A percentile compares a stretch with the other conserved stretches of the same genome.
Evolutionary conservation across 2,329 filamentous ascomycete species (phyloP).

Genomic region (Aquanectria penicillioides): DNA sequence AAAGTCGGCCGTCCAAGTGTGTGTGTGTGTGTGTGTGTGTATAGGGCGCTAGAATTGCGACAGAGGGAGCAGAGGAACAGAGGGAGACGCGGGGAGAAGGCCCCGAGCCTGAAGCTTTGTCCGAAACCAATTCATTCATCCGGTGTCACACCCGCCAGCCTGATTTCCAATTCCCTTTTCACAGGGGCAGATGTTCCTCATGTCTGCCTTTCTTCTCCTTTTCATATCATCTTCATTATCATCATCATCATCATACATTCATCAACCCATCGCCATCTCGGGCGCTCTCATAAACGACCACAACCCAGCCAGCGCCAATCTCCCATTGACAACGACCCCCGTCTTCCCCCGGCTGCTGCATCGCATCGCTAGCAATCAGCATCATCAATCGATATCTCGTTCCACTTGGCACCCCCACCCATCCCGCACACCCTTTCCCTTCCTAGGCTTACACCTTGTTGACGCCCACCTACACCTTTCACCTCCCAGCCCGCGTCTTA

Average conservation of each 20-base stretch:
- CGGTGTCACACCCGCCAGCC: conserved; percentile 20
- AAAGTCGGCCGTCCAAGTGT: conserved; percentile 6
- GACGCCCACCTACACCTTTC: conserved; percentile 4
- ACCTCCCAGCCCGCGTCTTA: conserved; percentile 22
- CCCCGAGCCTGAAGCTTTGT: not conserved
- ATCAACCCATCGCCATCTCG: conserved; percentile 13
- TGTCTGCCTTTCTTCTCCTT: not conserved
- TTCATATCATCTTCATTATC: not conserved
- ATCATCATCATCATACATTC: not conserved
- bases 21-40: not conserved
- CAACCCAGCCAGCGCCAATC: conserved; percentile 7
- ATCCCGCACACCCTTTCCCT: conserved; percentile 21
- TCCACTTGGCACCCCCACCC: conserved; percentile 37
- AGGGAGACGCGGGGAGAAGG: not conserved
- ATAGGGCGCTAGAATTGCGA: not conserved
- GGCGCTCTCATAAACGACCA: conserved; percentile 4
- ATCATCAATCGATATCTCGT: conserved; percentile 43
- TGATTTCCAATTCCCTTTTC: not conserved
- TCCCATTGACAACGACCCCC: not conserved
- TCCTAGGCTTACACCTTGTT: conserved; percentile 15
- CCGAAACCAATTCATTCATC: conserved; percentile 29
- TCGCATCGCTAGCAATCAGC: conserved; percentile 25
- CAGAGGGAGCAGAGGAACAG: too few species aligned
- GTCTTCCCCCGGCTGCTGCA: conserved; percentile 6
- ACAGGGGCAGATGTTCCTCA: conserved; percentile 6